Evolutionary conservation across 169 alveolate genomes (phyloP).

Genomic region (Perkinsus olseni): DNA sequence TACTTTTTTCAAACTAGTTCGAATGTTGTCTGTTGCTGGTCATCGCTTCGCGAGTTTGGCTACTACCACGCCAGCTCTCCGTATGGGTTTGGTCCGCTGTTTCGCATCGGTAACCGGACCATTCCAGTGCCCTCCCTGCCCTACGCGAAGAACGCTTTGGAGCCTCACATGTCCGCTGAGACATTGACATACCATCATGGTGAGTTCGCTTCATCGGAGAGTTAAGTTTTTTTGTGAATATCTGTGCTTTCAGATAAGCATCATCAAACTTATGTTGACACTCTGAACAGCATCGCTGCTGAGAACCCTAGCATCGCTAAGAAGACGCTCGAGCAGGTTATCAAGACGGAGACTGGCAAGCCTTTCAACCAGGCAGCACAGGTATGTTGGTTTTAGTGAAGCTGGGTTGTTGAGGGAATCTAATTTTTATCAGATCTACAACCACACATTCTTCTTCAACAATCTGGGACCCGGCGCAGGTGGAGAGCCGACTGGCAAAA

Average conservation of each 20-base stretch:
- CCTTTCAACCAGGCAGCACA: constrained; percentile 53
- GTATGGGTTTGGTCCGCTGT: not conserved
- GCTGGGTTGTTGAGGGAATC: not conserved
- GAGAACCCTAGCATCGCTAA: constrained; percentile 36
- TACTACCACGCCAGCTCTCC: not conserved
- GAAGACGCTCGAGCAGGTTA: constrained; percentile 34
- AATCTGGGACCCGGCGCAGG: constrained; percentile 81
- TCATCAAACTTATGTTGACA: constrained; percentile 83
- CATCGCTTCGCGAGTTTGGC: not conserved
- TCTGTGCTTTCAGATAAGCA: constrained; percentile 35
- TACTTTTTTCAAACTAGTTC: not conserved
- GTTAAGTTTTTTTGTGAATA: not conserved
- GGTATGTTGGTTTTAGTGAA: not conserved
- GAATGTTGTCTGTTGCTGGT: not conserved
- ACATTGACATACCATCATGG: constrained; percentile 84
- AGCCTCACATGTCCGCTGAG: constrained; percentile 85
- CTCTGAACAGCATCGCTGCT: constrained; percentile 48
- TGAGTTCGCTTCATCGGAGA: constrained; percentile 22
- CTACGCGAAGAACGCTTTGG: constrained; percentile 77
- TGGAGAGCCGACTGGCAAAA: constrained; percentile 73
- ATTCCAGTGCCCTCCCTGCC: constrained; percentile 81
- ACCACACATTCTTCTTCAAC: constrained; percentile 88
- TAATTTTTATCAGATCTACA: constrained; percentile 83
- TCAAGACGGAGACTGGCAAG: constrained; percentile 46
- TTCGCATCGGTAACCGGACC: not conserved